Percentiles rank a stretch among this genome's conserved stretches.
phyloP scores from a whole-genome alignment of 225 moss, liverwort and hornwort genomes.

The Physcomitrium patens region DNA sequence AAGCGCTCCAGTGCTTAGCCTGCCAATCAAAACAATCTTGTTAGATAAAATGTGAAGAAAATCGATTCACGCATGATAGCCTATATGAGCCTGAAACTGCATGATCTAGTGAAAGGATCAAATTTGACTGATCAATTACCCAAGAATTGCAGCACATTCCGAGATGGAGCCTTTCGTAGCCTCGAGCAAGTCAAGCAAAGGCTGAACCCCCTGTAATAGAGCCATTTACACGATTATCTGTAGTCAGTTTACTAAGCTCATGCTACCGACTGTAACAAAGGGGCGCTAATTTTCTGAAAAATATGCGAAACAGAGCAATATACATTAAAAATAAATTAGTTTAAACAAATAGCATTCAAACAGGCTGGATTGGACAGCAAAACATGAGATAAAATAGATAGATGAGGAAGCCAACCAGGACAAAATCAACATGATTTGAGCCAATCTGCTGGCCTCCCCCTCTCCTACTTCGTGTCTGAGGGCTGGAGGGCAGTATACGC shows the following conservation, averaged over 20 bases:
- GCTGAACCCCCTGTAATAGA: conserved; percentile 74
- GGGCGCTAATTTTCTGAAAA: not conserved
- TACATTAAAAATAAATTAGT: no score
- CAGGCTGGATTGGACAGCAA: not conserved
- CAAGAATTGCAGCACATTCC: conserved; percentile 72
- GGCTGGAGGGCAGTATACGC: conserved; percentile 68
- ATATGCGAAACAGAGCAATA: no score
- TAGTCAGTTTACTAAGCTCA: conserved; percentile 7
- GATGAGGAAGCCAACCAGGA: conserved; percentile 48
- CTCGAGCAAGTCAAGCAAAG: conserved; percentile 78
- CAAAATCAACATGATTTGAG: conserved; percentile 84
- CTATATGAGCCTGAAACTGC: conserved; percentile 1
- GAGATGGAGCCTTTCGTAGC: conserved; percentile 81
- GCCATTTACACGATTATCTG: conserved; percentile 5
- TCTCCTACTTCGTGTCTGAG: conserved; percentile 59
- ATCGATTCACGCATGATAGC: not conserved
- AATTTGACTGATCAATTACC: conserved; percentile 44
- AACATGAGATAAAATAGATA: not conserved
- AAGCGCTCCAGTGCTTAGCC: conserved; percentile 80
- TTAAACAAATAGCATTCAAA: no score
- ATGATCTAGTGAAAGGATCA: not conserved
- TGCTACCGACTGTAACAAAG: not conserved
- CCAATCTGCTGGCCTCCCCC: conserved; percentile 76
- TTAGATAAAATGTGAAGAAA: conserved; percentile 2
- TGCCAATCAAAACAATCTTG: conserved; percentile 30